Evolutionary conservation across 495 filamentous ascomycete species (phyloP).

Genomic region (Aspergillus affinis): DNA sequence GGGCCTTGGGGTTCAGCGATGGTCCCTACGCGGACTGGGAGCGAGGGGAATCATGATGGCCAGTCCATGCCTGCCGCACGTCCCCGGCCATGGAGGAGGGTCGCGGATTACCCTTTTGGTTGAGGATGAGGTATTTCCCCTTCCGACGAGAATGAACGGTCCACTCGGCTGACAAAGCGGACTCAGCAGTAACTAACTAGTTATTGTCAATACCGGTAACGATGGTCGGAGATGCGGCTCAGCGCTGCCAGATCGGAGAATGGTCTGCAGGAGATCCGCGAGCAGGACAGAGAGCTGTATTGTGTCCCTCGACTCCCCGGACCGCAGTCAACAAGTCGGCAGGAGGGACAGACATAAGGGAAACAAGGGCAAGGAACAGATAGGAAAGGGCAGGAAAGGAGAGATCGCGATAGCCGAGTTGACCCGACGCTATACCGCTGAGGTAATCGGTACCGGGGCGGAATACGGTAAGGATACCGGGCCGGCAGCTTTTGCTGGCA

Average conservation of each 20-base stretch:
- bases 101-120: no score
- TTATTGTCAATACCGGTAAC: neutral
- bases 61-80: neutral
- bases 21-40: neutral
- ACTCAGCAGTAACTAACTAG: neutral
- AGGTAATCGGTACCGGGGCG: constrained; percentile 16
- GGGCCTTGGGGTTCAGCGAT: neutral
- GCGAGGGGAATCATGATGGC: neutral
- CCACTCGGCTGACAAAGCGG: neutral
- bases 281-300: no score
- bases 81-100: no score
- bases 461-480: constrained; percentile 28
- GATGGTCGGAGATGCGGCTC: no score
- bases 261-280: no score
- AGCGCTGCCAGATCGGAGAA: neutral
- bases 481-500: constrained; percentile 25
- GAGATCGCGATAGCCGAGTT: constrained; percentile 17
- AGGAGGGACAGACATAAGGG: no score
- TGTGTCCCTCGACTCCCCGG: no score
- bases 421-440: constrained; percentile 15
- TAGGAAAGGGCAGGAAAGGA: no score
- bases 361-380: no score
- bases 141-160: neutral
- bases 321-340: no score
- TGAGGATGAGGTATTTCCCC: neutral